Percentiles rank a stretch among this genome's conserved stretches.
Conservation (phyloP, 192 early-diverging fungal species). For the Coemansia sp. region DNA sequence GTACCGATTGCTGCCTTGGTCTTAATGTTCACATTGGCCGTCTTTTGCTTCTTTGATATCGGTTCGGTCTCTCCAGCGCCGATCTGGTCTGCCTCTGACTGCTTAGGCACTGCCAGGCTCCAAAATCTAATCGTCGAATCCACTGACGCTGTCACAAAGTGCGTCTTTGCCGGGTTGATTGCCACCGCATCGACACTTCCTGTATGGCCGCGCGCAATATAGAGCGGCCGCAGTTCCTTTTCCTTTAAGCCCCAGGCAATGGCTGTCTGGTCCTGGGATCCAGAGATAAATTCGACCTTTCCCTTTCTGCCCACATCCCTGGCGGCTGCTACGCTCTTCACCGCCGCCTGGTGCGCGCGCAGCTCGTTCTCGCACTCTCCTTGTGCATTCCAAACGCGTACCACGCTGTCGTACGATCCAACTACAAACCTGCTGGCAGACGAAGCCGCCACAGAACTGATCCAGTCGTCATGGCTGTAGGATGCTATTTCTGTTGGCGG, state of each 20-base stretch:
- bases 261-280: slow-evolving; percentile 69
- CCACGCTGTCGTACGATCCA: slow-evolving; percentile 82
- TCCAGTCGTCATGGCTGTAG: slow-evolving; percentile 95
- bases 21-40: slow-evolving; percentile 23
- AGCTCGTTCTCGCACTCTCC: slow-evolving; percentile 69
- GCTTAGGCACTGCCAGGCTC: slow-evolving; percentile 61
- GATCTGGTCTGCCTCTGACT: slow-evolving; percentile 52
- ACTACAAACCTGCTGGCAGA: slow-evolving; percentile 61
- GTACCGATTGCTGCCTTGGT: slow-evolving; percentile 50
- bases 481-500: slow-evolving; percentile 80
- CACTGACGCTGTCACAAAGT: slow-evolving; percentile 66
- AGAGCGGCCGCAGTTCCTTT: slow-evolving; percentile 56
- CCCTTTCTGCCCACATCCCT: slow-evolving; percentile 49
- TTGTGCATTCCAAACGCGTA: slow-evolving; percentile 81
- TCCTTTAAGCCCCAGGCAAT: slow-evolving; percentile 64
- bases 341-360: slow-evolving; percentile 68
- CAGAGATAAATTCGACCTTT: slow-evolving; percentile 57
- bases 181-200: slow-evolving; percentile 78
- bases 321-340: slow-evolving; percentile 75
- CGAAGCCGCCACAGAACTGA: slow-evolving; percentile 66
- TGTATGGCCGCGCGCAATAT: slow-evolving; percentile 79
- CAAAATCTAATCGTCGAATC: slow-evolving; percentile 84
- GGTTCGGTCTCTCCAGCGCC: slow-evolving; percentile 25
- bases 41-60: slow-evolving; percentile 37
- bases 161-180: slow-evolving; percentile 57